Evolutionary conservation across 371 early-diverging fungal species (phyloP).

Genomic region (Syncephalastrum monosporum): DNA sequence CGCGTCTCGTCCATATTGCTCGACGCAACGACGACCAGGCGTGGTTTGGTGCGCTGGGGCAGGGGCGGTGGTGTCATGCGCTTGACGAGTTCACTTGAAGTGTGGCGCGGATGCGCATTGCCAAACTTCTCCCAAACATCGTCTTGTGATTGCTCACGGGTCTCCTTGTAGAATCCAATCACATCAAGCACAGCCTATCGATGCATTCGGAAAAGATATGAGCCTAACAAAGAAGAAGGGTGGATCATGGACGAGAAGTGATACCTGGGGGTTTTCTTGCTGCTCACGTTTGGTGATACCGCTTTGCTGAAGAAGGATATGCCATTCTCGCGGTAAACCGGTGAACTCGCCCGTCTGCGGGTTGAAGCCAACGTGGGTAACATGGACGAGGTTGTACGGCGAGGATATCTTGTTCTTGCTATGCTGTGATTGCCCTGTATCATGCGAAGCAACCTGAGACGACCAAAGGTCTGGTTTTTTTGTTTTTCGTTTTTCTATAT

Average conservation of each 20-base stretch:
- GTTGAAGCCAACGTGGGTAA: conserved; percentile 94
- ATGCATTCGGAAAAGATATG: conserved; percentile 21
- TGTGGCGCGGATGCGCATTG: conserved; percentile 44
- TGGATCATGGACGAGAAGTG: not conserved
- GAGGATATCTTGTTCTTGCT: conserved; percentile 55
- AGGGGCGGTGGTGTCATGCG: conserved; percentile 19
- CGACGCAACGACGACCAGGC: conserved; percentile 16
- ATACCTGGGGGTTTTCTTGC: conserved; percentile 87
- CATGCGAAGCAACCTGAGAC: conserved; percentile 4
- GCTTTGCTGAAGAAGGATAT: conserved; percentile 81
- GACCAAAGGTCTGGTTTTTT: conserved; percentile 15
- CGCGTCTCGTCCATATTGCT: conserved; percentile 1
- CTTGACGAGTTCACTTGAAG: conserved; percentile 12
- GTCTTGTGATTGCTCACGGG: conserved; percentile 57
- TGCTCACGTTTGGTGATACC: conserved; percentile 96
- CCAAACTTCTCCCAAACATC: conserved; percentile 88
- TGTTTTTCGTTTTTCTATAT: not conserved
- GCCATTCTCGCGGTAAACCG: conserved; percentile 95
- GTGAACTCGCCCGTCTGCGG: conserved; percentile 89
- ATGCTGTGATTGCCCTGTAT: not conserved
- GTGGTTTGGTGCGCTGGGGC: conserved; percentile 20
- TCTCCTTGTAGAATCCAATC: conserved; percentile 90
- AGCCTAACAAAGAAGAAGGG: conserved; percentile 31
- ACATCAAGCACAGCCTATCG: conserved; percentile 88
- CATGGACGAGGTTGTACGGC: conserved; percentile 95